Evolutionary conservation across 225 moss, liverwort and hornwort species (phyloP).

Genomic region (Ulota crispa): DNA sequence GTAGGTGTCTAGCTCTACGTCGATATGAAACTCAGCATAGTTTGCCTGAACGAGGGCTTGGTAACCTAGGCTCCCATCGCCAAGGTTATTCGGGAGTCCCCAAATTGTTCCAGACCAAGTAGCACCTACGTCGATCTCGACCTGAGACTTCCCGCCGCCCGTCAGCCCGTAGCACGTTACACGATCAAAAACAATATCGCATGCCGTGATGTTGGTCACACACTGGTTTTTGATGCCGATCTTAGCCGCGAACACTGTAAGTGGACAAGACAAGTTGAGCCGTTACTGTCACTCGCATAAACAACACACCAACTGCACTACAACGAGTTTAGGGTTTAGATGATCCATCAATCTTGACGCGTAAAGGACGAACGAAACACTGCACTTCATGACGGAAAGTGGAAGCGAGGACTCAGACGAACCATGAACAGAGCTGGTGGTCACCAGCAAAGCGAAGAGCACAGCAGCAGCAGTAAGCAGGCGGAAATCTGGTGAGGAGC

Average conservation of each 20-base stretch:
- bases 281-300: not conserved
- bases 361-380: not conserved
- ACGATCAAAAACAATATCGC: not conserved
- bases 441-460: not conserved
- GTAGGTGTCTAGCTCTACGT: not conserved
- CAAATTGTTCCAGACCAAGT: not conserved
- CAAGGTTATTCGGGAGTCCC: not conserved
- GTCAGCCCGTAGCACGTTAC: slow-evolving; percentile 3
- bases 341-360: not conserved
- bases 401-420: not conserved
- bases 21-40: not conserved
- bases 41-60: not conserved
- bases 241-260: not conserved
- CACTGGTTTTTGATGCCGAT: slow-evolving; percentile 6
- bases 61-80: slow-evolving; percentile 1
- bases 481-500: not conserved
- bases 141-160: not conserved
- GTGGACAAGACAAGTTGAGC: not conserved
- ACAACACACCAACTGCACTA: too few species aligned
- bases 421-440: slow-evolving; percentile 6
- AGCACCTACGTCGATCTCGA: not conserved
- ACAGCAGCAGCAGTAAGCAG: not conserved
- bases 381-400: not conserved
- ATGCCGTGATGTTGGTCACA: not conserved
- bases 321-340: not conserved